A percentile compares a stretch with the other conserved stretches of the same genome.
These are phyloP conservation scores for Curvularia eragrostidis DNA, from an alignment of 2,329 filamentous ascomycete genomes.

Conservation along the genomic window DNA sequence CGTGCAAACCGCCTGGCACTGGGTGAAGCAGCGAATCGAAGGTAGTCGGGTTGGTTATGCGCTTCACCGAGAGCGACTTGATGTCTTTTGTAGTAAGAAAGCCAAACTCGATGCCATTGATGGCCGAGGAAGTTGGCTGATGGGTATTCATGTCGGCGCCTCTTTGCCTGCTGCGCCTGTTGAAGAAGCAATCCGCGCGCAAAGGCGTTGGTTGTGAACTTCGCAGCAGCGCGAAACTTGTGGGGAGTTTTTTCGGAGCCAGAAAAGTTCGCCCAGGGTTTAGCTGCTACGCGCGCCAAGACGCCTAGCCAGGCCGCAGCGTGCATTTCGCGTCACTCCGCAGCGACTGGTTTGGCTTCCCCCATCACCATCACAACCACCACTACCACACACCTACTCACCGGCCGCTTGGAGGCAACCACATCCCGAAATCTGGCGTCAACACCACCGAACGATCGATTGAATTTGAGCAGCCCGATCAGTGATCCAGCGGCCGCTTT, in stretches of 20 bases:
- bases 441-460: not conserved
- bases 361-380: conserved; percentile 8
- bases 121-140: conserved; percentile 81
- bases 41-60: conserved; percentile 91
- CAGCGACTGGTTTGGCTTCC: conserved; percentile 14
- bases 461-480: not conserved
- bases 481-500: not conserved
- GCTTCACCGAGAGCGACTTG: conserved; percentile 86
- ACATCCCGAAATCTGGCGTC: not conserved
- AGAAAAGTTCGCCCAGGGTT: conserved; percentile 40
- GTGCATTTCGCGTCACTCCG: conserved; percentile 27
- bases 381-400: conserved; percentile 2
- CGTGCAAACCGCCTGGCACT: conserved; percentile 88
- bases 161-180: conserved; percentile 22
- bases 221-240: conserved; percentile 23
- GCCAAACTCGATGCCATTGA: conserved; percentile 87
- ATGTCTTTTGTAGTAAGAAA: conserved; percentile 85
- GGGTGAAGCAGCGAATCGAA: conserved; percentile 92
- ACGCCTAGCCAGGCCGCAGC: conserved; percentile 11
- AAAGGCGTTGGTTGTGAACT: conserved; percentile 18
- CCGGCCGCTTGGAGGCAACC: not conserved
- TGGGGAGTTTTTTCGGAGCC: conserved; percentile 41
- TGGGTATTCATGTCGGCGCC: conserved; percentile 54
- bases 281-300: conserved; percentile 31
- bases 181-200: conserved; percentile 20